phyloP scores from a whole-genome alignment of 345 rosid species.

The sweet orange (Citrus sinensis) region DVS_A1.0 CM039168.1:3230001-3230500 shows the following conservation, averaged over 20 bases:
- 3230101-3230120: neutral
- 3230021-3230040: neutral
- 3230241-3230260: conserved; percentile 18
- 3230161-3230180: neutral
- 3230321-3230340: conserved; percentile 62
- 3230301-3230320: conserved; percentile 63
- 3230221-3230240: neutral
- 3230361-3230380: neutral
- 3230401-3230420: neutral
- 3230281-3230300: conserved; percentile 80
- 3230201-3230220: neutral
- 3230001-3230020: too few relatives aligned
- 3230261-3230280: conserved; percentile 91
- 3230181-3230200: neutral
- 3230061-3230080: neutral
- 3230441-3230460: neutral
- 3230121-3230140: neutral
- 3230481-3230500: neutral
- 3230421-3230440: neutral
- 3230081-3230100: neutral
- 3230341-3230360: conserved; percentile 69
- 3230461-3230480: neutral
- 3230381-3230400: neutral
- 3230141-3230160: neutral
- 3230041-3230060: neutral